phyloP scores from a whole-genome alignment of 768 basidiomycete genomes.

The Mycena belliarum region DNA sequence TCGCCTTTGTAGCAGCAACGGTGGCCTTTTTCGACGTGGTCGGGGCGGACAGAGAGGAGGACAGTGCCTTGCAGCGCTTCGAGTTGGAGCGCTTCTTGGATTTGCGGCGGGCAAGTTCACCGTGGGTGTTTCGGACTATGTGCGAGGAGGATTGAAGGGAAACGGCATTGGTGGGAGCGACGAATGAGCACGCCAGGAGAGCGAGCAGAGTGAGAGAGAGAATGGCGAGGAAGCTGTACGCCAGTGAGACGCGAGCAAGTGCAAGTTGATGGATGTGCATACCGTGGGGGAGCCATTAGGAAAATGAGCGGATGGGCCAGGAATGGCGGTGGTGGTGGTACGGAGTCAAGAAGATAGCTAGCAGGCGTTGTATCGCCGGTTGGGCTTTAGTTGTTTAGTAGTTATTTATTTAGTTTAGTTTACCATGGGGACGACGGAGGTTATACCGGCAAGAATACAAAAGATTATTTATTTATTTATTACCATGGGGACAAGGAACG shows the following conservation, averaged over 20 bases:
- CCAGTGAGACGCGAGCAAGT: constrained; percentile 39
- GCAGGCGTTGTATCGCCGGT: too few species aligned
- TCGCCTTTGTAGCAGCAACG: constrained; percentile 17
- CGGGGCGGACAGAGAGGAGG: constrained; percentile 39
- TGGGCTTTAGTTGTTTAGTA: too few species aligned
- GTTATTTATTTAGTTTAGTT: too few species aligned
- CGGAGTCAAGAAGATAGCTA: constrained; percentile 8
- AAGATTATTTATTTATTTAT: too few species aligned
- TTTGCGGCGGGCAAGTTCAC: constrained; percentile 40
- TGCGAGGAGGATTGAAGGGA: constrained; percentile 38
- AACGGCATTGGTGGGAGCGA: constrained; percentile 54
- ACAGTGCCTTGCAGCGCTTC: constrained; percentile 61
- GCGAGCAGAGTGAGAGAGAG: constrained; percentile 60
- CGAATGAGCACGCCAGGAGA: constrained; percentile 52
- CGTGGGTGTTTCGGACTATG: constrained; percentile 30
- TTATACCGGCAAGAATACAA: too few species aligned
- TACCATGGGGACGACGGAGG: too few species aligned
- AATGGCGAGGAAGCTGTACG: constrained; percentile 53
- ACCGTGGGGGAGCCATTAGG: too few species aligned
- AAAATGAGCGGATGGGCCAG: constrained; percentile 16
- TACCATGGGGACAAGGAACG: too few species aligned
- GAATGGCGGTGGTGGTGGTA: constrained; percentile 5
- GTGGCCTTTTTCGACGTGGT: constrained; percentile 12
- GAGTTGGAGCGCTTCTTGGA: constrained; percentile 42
- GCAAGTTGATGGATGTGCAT: too few species aligned